phyloP scores from a whole-genome alignment of 305 asterid species.

The Fraxinus greggii region DNA sequence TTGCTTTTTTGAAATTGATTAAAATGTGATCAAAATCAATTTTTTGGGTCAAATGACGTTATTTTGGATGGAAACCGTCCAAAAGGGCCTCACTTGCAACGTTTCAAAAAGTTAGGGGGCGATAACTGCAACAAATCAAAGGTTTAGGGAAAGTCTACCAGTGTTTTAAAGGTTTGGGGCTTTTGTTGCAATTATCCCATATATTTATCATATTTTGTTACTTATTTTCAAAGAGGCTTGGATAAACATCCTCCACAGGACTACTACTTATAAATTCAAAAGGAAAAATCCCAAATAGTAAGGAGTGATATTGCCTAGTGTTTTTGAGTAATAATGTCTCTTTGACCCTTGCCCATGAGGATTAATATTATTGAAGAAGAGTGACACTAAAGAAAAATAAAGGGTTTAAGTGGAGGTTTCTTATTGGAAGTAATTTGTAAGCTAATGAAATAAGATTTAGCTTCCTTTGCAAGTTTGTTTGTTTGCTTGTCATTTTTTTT shows the following conservation, averaged over 20 bases:
- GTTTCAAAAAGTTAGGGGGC: too few species aligned
- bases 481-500: too few species aligned
- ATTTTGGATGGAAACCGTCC: too few species aligned
- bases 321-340: neutral
- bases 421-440: neutral
- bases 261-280: neutral
- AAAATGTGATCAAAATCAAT: too few species aligned
- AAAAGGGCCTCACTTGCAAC: too few species aligned
- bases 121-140: too few species aligned
- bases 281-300: neutral
- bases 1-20: too few species aligned
- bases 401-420: neutral
- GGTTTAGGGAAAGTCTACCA: too few species aligned
- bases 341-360: neutral
- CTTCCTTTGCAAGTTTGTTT: neutral
- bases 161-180: too few species aligned
- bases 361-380: neutral
- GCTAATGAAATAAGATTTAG: neutral
- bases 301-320: neutral
- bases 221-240: neutral
- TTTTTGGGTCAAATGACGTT: too few species aligned
- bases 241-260: neutral
- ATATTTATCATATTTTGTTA: neutral
- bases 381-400: neutral
- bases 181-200: too few species aligned